Percentiles rank a stretch among this genome's conserved stretches.
Evolutionary conservation across 2,329 filamentous ascomycete genomes (phyloP).

Genomic region (Dothistroma septosporum): DNA sequence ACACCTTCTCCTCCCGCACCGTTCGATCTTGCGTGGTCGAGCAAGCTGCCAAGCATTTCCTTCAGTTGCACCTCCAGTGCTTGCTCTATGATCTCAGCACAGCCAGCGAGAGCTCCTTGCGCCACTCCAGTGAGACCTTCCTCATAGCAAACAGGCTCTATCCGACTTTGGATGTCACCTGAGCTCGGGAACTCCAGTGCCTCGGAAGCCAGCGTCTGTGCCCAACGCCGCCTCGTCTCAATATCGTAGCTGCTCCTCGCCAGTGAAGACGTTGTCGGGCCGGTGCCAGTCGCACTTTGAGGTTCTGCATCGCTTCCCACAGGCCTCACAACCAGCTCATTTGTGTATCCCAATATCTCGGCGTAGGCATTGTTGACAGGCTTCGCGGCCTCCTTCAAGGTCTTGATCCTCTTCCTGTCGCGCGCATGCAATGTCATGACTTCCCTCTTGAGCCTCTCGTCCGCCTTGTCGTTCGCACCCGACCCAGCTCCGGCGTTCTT

Average conservation of each 20-base stretch:
- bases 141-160: slow-evolving; percentile 64
- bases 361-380: slow-evolving; percentile 23
- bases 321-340: slow-evolving; percentile 29
- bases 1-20: slow-evolving; percentile 50
- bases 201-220: slow-evolving; percentile 57
- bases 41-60: slow-evolving; percentile 53
- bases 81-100: slow-evolving; percentile 58
- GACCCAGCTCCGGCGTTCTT: slow-evolving; percentile 43
- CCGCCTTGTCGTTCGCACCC: slow-evolving; percentile 55
- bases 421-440: slow-evolving; percentile 59
- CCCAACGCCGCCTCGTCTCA: slow-evolving; percentile 62
- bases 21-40: slow-evolving; percentile 53
- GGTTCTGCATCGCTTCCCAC: slow-evolving; percentile 16
- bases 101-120: slow-evolving; percentile 39
- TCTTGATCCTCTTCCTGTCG: slow-evolving; percentile 52
- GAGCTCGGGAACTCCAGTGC: slow-evolving; percentile 60
- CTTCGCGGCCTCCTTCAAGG: slow-evolving; percentile 24
- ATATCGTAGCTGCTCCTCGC: slow-evolving; percentile 55
- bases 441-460: slow-evolving; percentile 61
- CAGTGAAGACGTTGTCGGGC: slow-evolving; percentile 12
- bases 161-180: slow-evolving; percentile 54
- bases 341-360: slow-evolving; percentile 27
- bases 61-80: slow-evolving; percentile 62
- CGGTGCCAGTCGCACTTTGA: slow-evolving; percentile 20
- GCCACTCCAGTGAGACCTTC: slow-evolving; percentile 52